These are phyloP conservation scores for Cercospora sp. DNA, from an alignment of 2,329 filamentous ascomycete genomes.

Conservation along the genomic window DNA sequence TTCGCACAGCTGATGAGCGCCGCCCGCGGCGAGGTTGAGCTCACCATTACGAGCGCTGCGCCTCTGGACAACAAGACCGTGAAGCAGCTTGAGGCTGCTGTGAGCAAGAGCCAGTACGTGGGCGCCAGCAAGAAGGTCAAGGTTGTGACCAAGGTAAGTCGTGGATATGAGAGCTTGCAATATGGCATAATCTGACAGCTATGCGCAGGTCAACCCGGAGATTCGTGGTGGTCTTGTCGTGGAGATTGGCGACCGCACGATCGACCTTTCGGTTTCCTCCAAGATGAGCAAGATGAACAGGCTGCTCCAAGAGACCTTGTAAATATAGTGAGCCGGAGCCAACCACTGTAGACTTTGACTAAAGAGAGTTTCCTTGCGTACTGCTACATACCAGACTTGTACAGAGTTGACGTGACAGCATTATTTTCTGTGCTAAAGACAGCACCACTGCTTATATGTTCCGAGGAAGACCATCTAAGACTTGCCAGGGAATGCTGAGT, in stretches of 20 bases:
- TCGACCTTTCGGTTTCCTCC: slow-evolving; percentile 91
- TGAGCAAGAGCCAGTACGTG: slow-evolving; percentile 85
- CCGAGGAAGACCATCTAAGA: not conserved
- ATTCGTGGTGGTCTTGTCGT: slow-evolving; percentile 92
- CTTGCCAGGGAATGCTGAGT: not conserved
- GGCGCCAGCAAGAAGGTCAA: slow-evolving; percentile 96
- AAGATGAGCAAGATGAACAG: slow-evolving; percentile 99
- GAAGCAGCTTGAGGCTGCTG: slow-evolving; percentile 78
- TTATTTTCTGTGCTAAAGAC: not conserved
- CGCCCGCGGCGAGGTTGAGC: slow-evolving; percentile 86
- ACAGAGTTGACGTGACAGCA: not conserved
- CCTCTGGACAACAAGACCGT: slow-evolving; percentile 85
- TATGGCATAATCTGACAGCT: slow-evolving; percentile 8
- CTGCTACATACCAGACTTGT: not conserved
- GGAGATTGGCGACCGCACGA: slow-evolving; percentile 95
- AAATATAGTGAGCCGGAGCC: slow-evolving; percentile 55
- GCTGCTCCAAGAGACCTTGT: slow-evolving; percentile 93
- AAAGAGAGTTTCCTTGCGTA: slow-evolving; percentile 19
- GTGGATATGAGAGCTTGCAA: slow-evolving; percentile 22
- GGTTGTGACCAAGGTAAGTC: slow-evolving; percentile 77
- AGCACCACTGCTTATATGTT: not conserved
- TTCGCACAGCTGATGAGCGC: slow-evolving; percentile 86
- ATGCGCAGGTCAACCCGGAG: slow-evolving; percentile 78
- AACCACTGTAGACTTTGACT: slow-evolving; percentile 23
- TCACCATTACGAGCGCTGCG: slow-evolving; percentile 87